Base-by-base conservation (phyloP, 1,139 yeast genomes). In the Nakaseomyces nivariensis region DNA sequence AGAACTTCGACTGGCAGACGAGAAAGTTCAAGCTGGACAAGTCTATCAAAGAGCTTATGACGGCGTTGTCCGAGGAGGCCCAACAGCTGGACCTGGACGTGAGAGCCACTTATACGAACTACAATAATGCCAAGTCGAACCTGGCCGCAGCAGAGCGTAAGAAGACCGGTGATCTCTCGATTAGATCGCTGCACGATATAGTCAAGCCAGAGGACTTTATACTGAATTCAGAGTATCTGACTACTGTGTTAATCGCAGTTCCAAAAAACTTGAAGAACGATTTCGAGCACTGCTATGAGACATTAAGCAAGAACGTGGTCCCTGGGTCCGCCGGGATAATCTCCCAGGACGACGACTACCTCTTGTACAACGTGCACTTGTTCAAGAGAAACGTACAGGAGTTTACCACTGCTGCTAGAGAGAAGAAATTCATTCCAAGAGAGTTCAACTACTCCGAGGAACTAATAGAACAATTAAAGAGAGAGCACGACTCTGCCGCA, bases 151-250 rank as follows among this genome's bases (percentile, higher is more conserved):
- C 95, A 33, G 96, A 92, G 68, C 79, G 97, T 61, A 89, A 89
- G 69, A 87, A 85, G 66, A 85, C 85, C 47, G 99, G 99, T 51
- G 96, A 94, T 67, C 76, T 92, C 57, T 83, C 96, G 8, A 92
- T 90, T 53, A 82, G 87, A 66, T 85, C 96, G 4, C 74, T 92
- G 54, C 97, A 90, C 64, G 95, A 88, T 60, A 78, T 92, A 52
- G 97, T 94, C 43, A 79, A 78, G 51, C 85, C 90, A 4, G 82
- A 82, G 52, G 88, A 94, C 62, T 87, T 92, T 67, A 90, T 94
- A 10, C 73, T 85, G 54, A 81, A 81, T 59, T 84, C 95, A 3
- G 98, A 92, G 56, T 86, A 90, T 67, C 75, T 92, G 64, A 81
- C 83, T 47, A 88, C 96, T 0, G 73, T 87, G 22, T 74, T 92